These are phyloP conservation scores for Didymella pinodella DNA, from an alignment of 2,329 filamentous ascomycete genomes.

Conservation along the genomic window DNA sequence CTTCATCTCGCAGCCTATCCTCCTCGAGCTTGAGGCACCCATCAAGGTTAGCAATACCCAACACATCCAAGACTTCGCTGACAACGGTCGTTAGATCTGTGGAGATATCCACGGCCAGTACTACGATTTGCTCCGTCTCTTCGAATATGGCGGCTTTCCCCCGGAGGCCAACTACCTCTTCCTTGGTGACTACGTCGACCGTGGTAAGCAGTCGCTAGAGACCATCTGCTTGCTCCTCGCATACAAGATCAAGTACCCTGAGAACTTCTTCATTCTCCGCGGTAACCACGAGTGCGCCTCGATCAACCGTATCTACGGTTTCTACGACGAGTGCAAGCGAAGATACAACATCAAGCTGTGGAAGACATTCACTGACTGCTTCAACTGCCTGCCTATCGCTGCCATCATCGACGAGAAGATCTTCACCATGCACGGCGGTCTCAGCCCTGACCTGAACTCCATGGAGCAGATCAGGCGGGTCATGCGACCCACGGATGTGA, in stretches of 20 bases:
- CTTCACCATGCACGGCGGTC: conserved; percentile 98
- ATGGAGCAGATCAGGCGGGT: conserved; percentile 99
- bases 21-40: conserved; percentile 95
- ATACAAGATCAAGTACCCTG: conserved; percentile 99
- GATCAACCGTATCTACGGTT: conserved; percentile 99
- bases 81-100: conserved; percentile 74
- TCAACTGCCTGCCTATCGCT: conserved; percentile 98
- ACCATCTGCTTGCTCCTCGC: conserved; percentile 95
- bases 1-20: conserved; percentile 98
- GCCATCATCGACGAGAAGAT: conserved; percentile 99
- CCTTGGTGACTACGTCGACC: conserved; percentile 97
- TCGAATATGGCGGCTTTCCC: conserved; percentile 98
- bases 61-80: conserved; percentile 19
- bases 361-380: conserved; percentile 99
- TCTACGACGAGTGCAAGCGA: conserved; percentile 99
- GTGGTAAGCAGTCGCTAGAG: conserved; percentile 98
- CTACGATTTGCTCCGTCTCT: conserved; percentile 94
- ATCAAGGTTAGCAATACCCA: conserved; percentile 79
- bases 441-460: conserved; percentile 96
- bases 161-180: conserved; percentile 99
- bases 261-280: conserved; percentile 99
- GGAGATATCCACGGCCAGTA: conserved; percentile 99
- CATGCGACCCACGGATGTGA: conserved; percentile 98
- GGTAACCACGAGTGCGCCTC: conserved; percentile 99
- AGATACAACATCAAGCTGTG: conserved; percentile 99